Conservation (phyloP, 495 filamentous ascomycete genomes). For the Penicillium subrubescens region DNA sequence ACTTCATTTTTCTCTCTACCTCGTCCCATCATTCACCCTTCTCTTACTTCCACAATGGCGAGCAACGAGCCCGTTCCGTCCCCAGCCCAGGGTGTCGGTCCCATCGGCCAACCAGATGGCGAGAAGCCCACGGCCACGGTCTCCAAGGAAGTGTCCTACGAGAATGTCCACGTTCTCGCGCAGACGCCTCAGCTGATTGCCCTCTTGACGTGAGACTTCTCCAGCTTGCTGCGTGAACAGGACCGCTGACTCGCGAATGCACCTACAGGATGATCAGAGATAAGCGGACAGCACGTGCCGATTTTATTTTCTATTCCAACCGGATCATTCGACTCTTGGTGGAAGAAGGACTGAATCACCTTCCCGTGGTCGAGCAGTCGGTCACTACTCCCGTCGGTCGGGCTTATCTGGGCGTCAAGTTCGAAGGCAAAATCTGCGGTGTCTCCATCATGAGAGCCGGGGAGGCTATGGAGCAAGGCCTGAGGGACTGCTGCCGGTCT, state of each 20-base stretch:
- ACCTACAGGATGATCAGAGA: slow-evolving; percentile 86
- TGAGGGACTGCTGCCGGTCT: slow-evolving; percentile 93
- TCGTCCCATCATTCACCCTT: neutral
- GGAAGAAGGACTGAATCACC: slow-evolving; percentile 95
- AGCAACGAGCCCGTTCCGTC: slow-evolving; percentile 43
- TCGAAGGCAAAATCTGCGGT: slow-evolving; percentile 97
- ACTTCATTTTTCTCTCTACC: neutral
- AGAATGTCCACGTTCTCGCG: slow-evolving; percentile 85
- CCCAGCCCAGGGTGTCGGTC: slow-evolving; percentile 74
- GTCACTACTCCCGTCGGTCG: slow-evolving; percentile 89
- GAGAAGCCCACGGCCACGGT: slow-evolving; percentile 90
- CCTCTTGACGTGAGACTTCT: slow-evolving; percentile 80
- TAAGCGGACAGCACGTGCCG: slow-evolving; percentile 81
- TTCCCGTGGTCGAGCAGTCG: slow-evolving; percentile 83
- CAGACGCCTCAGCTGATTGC: slow-evolving; percentile 98
- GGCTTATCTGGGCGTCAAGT: slow-evolving; percentile 87
- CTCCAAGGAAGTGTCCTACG: slow-evolving; percentile 76
- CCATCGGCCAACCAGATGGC: slow-evolving; percentile 71
- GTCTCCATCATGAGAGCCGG: slow-evolving; percentile 98
- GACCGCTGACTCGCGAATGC: slow-evolving; percentile 17
- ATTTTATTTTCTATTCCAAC: slow-evolving; percentile 99
- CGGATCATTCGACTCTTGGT: slow-evolving; percentile 97
- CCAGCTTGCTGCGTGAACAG: neutral
- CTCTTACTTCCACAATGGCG: slow-evolving; percentile 21
- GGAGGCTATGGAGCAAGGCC: slow-evolving; percentile 96